Percentiles rank a stretch among this genome's conserved stretches.
phyloP scores from a whole-genome alignment of 164 flowering plant genomes.

The Berberis vulgaris region DNA sequence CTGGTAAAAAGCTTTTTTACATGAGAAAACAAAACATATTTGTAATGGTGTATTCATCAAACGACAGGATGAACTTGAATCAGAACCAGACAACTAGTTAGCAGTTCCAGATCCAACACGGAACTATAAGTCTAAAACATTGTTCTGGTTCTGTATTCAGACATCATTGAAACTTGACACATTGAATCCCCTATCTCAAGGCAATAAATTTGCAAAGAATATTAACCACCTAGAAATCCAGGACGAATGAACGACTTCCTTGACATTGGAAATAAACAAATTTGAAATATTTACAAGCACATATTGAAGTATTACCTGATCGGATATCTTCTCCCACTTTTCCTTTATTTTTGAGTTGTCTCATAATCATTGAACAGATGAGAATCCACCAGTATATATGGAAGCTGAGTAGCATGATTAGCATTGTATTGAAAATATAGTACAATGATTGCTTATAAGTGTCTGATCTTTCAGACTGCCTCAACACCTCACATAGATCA shows the following conservation, averaged over 20 bases:
- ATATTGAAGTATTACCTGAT: conserved; percentile 47
- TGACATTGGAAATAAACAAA: background rate
- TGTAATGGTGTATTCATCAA: too few species aligned
- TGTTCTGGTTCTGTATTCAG: too few species aligned
- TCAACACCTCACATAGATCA: conserved; percentile 28
- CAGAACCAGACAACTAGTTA: too few species aligned
- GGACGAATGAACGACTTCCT: background rate
- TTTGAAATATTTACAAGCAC: background rate
- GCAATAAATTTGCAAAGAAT: too few species aligned
- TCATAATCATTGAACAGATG: conserved; percentile 65
- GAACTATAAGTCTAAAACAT: too few species aligned
- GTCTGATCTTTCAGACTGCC: conserved; percentile 25
- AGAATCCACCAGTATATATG: conserved; percentile 97
- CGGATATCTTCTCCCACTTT: conserved; percentile 92
- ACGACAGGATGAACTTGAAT: too few species aligned
- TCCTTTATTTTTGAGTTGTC: conserved; percentile 78
- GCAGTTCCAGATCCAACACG: too few species aligned
- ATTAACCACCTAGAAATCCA: too few species aligned
- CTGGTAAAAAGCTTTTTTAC: too few species aligned
- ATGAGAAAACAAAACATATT: too few species aligned
- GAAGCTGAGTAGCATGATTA: conserved; percentile 66
- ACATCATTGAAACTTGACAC: too few species aligned
- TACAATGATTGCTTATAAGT: conserved; percentile 20
- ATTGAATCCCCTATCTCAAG: too few species aligned
- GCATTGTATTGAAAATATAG: conserved; percentile 78